A percentile compares a stretch with the other conserved stretches of the same genome.
Conservation (phyloP, 2,329 filamentous ascomycete genomes). For the Fusarium liriodendri region DNA sequence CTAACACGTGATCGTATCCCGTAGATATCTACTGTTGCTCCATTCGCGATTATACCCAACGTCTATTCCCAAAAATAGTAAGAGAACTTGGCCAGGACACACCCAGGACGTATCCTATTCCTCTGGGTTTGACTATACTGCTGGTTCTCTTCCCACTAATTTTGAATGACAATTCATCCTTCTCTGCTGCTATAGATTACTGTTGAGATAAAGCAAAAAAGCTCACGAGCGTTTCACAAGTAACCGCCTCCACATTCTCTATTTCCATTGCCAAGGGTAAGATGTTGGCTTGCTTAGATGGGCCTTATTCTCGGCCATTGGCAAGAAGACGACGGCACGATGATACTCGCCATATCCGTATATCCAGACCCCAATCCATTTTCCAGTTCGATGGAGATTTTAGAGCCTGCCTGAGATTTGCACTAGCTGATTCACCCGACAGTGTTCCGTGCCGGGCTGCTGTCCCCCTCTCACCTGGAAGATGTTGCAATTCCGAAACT, state of each 20-base stretch:
- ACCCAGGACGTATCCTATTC: not conserved
- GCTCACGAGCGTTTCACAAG: not conserved
- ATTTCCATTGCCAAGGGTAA: not conserved
- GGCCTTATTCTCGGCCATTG: not conserved
- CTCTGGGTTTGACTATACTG: not conserved
- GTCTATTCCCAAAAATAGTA: not conserved
- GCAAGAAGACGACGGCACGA: not conserved
- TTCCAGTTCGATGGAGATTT: not conserved
- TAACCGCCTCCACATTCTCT: not conserved
- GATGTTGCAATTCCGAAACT: not conserved
- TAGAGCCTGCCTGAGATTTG: not conserved
- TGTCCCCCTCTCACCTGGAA: not conserved
- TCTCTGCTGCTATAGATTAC: not conserved
- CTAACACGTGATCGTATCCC: not conserved
- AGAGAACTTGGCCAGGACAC: not conserved
- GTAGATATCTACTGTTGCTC: not conserved
- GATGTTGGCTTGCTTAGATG: not conserved
- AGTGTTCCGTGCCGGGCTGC: not conserved
- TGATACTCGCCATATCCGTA: not conserved
- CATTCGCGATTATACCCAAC: not conserved
- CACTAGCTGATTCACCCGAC: not conserved
- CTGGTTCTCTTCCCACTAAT: not conserved
- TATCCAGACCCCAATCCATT: not conserved
- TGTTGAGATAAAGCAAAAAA: not conserved
- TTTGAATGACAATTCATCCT: not conserved